Evolutionary conservation across 2,329 filamentous ascomycete species (phyloP), one percentile per base, ranked within the genome.

Genomic region (Huntiella decipiens): DNA sequence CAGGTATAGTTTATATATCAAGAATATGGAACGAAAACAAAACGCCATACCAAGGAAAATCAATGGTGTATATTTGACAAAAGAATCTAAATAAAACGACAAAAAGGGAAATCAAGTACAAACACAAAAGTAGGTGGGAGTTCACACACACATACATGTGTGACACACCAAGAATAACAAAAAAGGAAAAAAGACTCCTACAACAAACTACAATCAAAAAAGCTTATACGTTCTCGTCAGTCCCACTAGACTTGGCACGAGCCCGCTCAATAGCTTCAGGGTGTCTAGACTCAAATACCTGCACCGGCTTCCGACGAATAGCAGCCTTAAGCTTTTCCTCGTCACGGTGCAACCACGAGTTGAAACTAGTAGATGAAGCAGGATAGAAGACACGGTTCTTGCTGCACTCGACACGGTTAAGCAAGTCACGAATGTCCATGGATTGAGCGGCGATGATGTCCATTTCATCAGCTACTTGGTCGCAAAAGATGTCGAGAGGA

Each of bases 401-500:
- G 38, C 51, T 47, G 42, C 52, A 60, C 39, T 56, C 52, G 33
- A 64, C 53, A 54, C 63, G 61, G 12, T 45, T 41, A 34, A 57
- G 52, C 12, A 58, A 52, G 17, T 57, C 51, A 38, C 55, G 55
- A 53, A 58, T 59, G 47, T 65, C 60, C 43, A 56, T 49, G 28
- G 52, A 43, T 52, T 60, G 58, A 2, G 74, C 69, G 16, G 78
- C 76, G 53, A 88, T 75, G 48, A 81, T 74, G 56, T 88, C 80
- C 53, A 91, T 66, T 54, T 92, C 84, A 31, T 70, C 60, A 16
- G 79, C 73, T 37, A 91, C 68, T 55, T 86, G 79, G 34, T 77
- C 70, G 62, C 83, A 91, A 66, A 77, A 92, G 11, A 68, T 64
- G 56, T 88, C 83, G 2, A 87, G 67, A 0, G 80, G 79, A 37